Conservation (phyloP, 2,329 filamentous ascomycete species). For the Sporothrix phasma region DNA sequence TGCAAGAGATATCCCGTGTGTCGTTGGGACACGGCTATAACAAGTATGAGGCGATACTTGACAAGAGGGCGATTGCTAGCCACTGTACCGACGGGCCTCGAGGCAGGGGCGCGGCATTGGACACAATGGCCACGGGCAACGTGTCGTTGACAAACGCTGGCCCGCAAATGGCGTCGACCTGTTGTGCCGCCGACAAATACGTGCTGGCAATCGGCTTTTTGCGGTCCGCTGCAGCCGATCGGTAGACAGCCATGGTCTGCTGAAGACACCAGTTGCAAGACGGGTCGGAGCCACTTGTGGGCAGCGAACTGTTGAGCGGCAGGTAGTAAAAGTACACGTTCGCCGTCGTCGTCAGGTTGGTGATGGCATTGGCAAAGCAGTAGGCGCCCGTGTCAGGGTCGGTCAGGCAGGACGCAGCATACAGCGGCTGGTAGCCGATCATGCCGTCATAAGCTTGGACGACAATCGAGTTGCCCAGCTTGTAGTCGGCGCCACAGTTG, state of each 20-base stretch:
- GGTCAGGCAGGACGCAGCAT: conserved; percentile 69
- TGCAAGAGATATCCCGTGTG: no score
- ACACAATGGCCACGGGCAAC: conserved; percentile 32
- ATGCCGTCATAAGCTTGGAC: conserved; percentile 67
- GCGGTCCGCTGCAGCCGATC: conserved; percentile 54
- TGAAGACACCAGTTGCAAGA: conserved; percentile 67
- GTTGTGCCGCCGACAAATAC: conserved; percentile 61
- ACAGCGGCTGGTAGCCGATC: conserved; percentile 65
- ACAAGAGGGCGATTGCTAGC: neutral
- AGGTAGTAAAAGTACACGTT: conserved; percentile 80
- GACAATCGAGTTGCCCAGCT: conserved; percentile 57
- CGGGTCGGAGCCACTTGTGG: conserved; percentile 51
- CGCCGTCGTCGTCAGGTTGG: conserved; percentile 58
- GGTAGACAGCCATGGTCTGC: conserved; percentile 74
- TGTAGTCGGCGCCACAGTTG: conserved; percentile 65
- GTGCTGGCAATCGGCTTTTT: conserved; percentile 56
- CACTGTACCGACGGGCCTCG: neutral
- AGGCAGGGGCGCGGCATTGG: conserved; percentile 16
- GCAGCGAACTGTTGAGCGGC: conserved; percentile 64
- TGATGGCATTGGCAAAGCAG: conserved; percentile 75
- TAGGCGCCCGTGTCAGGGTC: conserved; percentile 57
- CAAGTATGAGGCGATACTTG: conserved; percentile 5
- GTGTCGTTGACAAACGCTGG: conserved; percentile 46
- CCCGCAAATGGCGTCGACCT: conserved; percentile 60
- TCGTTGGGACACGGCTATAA: neutral